Evolutionary conservation across 176 grass and related monocot genomes (phyloP).

Genomic region (Urochloa ruziziensis): DNA sequence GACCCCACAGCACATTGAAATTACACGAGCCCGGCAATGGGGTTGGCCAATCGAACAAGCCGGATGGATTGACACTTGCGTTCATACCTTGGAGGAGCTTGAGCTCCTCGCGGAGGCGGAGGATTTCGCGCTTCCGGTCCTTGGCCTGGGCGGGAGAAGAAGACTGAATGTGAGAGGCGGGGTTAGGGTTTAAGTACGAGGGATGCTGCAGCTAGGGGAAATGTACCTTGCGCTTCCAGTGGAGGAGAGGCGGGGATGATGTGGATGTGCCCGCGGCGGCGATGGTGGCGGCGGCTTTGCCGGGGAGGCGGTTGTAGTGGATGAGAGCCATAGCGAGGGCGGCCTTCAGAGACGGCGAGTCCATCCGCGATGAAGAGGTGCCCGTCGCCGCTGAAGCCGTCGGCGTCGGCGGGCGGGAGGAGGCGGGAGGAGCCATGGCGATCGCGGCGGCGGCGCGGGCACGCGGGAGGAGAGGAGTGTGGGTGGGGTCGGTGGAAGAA

Average conservation of each 20-base stretch:
- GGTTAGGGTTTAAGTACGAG: slow-evolving; percentile 12
- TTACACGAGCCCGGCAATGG: background rate
- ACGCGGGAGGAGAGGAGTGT: background rate
- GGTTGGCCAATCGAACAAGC: background rate
- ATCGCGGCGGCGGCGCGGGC: slow-evolving; percentile 14
- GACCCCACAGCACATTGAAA: background rate
- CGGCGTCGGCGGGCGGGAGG: slow-evolving; percentile 28
- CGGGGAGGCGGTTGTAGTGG: slow-evolving; percentile 52
- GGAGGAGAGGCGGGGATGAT: slow-evolving; percentile 46
- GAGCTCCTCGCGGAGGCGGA: slow-evolving; percentile 83
- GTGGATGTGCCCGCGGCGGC: background rate
- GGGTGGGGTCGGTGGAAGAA: too few relatives aligned
- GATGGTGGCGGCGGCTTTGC: background rate
- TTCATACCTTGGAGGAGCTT: slow-evolving; percentile 57
- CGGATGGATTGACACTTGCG: background rate
- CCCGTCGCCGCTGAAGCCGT: background rate
- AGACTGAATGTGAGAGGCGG: background rate
- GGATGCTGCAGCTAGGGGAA: background rate
- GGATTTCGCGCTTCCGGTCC: slow-evolving; percentile 85
- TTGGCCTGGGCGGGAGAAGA: slow-evolving; percentile 49
- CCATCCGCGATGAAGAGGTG: slow-evolving; percentile 36
- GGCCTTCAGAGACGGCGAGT: slow-evolving; percentile 74
- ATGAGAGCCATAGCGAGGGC: slow-evolving; percentile 73
- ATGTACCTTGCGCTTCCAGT: slow-evolving; percentile 86
- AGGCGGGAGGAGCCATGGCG: slow-evolving; percentile 35